Conservation (phyloP, 1,284 basidiomycete genomes). For the Phellopilus nigrolimitatus region DNA sequence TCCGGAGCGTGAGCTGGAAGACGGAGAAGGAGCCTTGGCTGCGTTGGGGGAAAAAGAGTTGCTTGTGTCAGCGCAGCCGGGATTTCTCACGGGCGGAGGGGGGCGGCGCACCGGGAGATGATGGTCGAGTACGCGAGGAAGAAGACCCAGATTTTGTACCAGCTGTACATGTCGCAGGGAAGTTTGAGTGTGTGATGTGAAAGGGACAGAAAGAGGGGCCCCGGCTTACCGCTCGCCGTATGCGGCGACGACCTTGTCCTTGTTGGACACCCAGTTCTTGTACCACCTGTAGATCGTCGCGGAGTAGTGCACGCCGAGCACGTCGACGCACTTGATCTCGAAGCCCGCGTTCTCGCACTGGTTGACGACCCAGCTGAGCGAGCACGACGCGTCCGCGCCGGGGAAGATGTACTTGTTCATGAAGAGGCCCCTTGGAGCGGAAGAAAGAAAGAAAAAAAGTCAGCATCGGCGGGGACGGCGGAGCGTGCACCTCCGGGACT, state of each 20-base stretch:
- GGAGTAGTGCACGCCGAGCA: constrained; percentile 95
- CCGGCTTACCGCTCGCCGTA: constrained; percentile 95
- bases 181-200: not conserved
- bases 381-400: constrained; percentile 93
- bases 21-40: constrained; percentile 85
- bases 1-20: constrained; percentile 96
- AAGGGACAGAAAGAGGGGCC: constrained; percentile 31
- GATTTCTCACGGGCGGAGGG: too few relatives aligned
- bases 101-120: constrained; percentile 56
- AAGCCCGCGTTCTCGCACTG: constrained; percentile 90
- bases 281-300: constrained; percentile 95
- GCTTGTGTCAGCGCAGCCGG: too few relatives aligned
- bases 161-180: constrained; percentile 39
- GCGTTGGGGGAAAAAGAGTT: too few relatives aligned
- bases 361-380: constrained; percentile 91
- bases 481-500: too few relatives aligned
- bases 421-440: constrained; percentile 84
- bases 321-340: constrained; percentile 95
- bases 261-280: constrained; percentile 90
- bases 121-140: constrained; percentile 84
- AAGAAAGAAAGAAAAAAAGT: too few relatives aligned
- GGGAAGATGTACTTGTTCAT: constrained; percentile 99
- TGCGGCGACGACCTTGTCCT: constrained; percentile 81
- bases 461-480: too few relatives aligned
- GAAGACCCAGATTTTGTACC: constrained; percentile 89